Percentiles rank a stretch among this genome's conserved stretches.
phyloP scores from a whole-genome alignment of 2,329 filamentous ascomycete species.

The Setomelanomma holmii region DNA sequence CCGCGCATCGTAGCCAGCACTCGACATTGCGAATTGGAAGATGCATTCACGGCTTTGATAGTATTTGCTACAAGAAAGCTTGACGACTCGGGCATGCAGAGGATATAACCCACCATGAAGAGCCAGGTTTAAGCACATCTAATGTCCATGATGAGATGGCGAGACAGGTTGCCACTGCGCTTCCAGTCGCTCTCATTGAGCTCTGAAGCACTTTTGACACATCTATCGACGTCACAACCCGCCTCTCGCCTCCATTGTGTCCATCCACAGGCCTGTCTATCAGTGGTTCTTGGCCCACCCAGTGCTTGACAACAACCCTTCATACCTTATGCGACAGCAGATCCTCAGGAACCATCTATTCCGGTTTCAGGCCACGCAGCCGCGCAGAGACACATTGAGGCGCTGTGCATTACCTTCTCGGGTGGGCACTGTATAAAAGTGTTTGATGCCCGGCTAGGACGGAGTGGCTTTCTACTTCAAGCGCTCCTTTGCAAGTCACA shows the following conservation, averaged over 20 bases:
- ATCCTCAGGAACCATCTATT: constrained; percentile 34
- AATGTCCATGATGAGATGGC: no score
- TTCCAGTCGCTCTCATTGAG: background rate
- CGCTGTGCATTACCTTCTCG: constrained; percentile 18
- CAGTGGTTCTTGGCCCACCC: constrained; percentile 17
- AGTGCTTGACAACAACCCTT: constrained; percentile 16
- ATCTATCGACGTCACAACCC: constrained; percentile 20
- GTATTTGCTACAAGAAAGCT: no score
- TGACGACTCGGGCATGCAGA: no score
- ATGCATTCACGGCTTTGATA: no score
- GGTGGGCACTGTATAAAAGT: constrained; percentile 37
- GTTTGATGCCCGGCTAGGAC: constrained; percentile 13
- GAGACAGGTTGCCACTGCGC: background rate
- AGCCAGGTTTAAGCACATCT: no score
- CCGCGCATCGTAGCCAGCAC: no score
- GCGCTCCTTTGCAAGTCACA: constrained; percentile 21
- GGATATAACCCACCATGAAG: no score
- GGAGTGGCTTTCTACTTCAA: constrained; percentile 21
- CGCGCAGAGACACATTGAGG: constrained; percentile 6
- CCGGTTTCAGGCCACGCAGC: constrained; percentile 43
- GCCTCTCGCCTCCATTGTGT: background rate
- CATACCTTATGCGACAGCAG: constrained; percentile 26
- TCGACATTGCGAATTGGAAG: no score
- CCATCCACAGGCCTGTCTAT: constrained; percentile 6
- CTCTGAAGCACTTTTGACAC: constrained; percentile 33